Evolutionary conservation across 192 early-diverging fungal species (phyloP).

Genomic region (Podila epigama): DNA sequence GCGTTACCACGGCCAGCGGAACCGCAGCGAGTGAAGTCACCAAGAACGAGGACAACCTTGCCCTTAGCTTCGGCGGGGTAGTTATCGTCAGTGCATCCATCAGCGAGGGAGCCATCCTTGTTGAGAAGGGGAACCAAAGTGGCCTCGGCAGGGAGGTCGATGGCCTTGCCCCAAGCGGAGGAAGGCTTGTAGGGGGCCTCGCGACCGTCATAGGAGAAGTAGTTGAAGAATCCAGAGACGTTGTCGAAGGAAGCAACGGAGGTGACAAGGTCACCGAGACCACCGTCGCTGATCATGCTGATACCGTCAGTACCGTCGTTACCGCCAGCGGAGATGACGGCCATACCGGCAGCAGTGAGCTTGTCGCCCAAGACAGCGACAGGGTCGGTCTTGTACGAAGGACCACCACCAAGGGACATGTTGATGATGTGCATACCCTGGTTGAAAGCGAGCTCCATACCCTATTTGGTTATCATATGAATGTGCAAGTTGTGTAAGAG

Average conservation of each 20-base stretch:
- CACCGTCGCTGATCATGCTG: constrained; percentile 63
- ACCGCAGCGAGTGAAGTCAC: constrained; percentile 14
- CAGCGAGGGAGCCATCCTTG: constrained; percentile 15
- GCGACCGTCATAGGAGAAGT: constrained; percentile 13
- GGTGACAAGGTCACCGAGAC: constrained; percentile 60
- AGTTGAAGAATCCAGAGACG: constrained; percentile 19
- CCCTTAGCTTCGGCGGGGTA: constrained; percentile 19
- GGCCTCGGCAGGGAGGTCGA: constrained; percentile 46
- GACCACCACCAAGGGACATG: constrained; percentile 71
- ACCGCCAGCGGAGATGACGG: constrained; percentile 72
- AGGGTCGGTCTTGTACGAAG: constrained; percentile 63
- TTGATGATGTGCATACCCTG: constrained; percentile 78
- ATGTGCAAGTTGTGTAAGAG: no score
- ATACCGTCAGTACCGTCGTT: constrained; percentile 78
- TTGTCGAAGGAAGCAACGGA: constrained; percentile 70
- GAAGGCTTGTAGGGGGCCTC: constrained; percentile 14
- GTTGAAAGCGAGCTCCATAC: constrained; percentile 70
- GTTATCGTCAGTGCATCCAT: constrained; percentile 10
- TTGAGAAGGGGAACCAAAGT: constrained; percentile 28
- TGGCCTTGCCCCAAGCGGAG: constrained; percentile 5
- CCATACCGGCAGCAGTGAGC: constrained; percentile 54
- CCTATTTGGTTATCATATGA: no score
- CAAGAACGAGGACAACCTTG: constrained; percentile 28
- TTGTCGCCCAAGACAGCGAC: constrained; percentile 54
- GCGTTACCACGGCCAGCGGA: constrained; percentile 50